Conservation (phyloP, 306 rosid genomes). For the Medicago ruthenica region DNA sequence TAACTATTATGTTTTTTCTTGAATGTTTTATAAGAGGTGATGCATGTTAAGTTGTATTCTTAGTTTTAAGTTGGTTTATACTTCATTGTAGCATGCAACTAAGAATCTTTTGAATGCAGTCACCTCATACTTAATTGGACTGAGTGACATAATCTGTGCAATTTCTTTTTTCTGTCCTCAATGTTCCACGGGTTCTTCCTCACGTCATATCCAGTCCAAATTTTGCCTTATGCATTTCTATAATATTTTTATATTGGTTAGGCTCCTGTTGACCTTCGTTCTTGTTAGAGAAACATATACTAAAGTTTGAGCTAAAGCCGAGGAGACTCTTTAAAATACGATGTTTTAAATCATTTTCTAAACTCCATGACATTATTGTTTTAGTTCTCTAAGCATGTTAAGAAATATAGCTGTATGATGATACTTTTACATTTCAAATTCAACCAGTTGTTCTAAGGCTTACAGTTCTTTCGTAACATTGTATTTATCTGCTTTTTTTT, state of each 20-base stretch:
- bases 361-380: slow-evolving; percentile 15
- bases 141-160: slow-evolving; percentile 18
- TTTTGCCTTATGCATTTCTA: too few species aligned
- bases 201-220: too few species aligned
- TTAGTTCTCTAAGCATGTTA: neutral
- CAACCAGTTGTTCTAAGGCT: neutral
- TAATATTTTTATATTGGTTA: too few species aligned
- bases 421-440: neutral
- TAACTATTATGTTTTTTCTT: neutral
- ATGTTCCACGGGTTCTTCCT: too few species aligned
- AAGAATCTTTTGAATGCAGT: slow-evolving; percentile 8
- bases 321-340: slow-evolving; percentile 17
- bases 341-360: slow-evolving; percentile 10
- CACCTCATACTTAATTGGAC: slow-evolving; percentile 27
- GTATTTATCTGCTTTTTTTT: slow-evolving; percentile 22
- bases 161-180: slow-evolving; percentile 1
- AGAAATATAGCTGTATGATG: too few species aligned
- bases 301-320: neutral
- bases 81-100: slow-evolving; percentile 30
- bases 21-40: neutral
- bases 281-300: neutral
- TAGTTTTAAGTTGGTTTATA: slow-evolving; percentile 17
- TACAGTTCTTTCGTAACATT: neutral
- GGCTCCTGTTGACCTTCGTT: neutral
- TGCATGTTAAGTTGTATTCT: slow-evolving; percentile 6